phyloP scores from a whole-genome alignment of 2,329 filamentous ascomycete genomes.

The Achaetomium macrosporum region DNA sequence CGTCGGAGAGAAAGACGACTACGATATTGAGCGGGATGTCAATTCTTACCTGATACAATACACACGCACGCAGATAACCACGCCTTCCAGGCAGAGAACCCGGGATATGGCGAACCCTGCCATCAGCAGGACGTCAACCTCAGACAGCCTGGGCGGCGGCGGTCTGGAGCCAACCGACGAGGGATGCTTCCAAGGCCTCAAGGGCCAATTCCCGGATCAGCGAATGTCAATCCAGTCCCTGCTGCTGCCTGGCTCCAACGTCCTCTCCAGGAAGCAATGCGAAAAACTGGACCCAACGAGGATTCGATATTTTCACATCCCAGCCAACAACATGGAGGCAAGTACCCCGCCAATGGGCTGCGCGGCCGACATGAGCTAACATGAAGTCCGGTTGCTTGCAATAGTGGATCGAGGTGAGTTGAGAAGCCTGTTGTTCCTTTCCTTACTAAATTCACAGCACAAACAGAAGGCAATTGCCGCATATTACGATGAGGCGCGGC shows the following conservation, averaged over 20 bases:
- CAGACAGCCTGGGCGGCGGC: background rate
- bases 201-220: constrained; percentile 14
- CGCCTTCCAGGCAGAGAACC: background rate
- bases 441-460: background rate
- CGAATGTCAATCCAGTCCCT: constrained; percentile 8
- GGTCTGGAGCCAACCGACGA: constrained; percentile 6
- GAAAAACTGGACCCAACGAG: constrained; percentile 4
- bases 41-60: constrained; percentile 20
- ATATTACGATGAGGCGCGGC: constrained; percentile 13
- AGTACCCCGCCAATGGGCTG: background rate
- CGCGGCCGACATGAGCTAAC: constrained; percentile 4
- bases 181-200: constrained; percentile 5
- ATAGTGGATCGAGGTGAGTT: background rate
- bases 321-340: constrained; percentile 19
- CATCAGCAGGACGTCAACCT: background rate
- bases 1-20: background rate
- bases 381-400: no score
- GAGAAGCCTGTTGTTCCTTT: background rate
- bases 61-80: background rate
- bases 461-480: constrained; percentile 18
- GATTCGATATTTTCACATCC: constrained; percentile 18
- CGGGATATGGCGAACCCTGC: no score
- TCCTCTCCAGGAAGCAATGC: constrained; percentile 7
- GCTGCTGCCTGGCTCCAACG: background rate
- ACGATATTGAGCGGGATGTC: constrained; percentile 14